Evolutionary conservation across 176 grass and related monocot species (phyloP), one percentile per base, ranked within the genome.

Genomic region (Secale cereale): DNA sequence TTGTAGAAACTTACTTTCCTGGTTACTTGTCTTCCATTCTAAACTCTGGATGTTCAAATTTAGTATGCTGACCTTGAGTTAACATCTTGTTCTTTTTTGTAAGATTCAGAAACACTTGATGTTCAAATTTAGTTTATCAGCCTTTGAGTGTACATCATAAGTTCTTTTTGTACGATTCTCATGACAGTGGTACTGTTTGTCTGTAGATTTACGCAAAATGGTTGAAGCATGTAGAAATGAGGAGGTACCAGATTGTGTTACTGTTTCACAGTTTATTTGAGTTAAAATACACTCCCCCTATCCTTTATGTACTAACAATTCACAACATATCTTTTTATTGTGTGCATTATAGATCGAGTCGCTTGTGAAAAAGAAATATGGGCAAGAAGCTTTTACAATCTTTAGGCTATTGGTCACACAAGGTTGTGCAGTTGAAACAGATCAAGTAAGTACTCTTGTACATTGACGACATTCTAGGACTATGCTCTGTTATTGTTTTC

Each of bases 291-390:
- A 77, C 3, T 70, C 20, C 39, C 16, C 54, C 59, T 43, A 37
- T 59, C 16, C 27, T 77, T 74, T 76, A 69, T 6, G 10, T 41
- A 39, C 67, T 23, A 68, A 54, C 59, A 59, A 11, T 69, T 83
- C 7, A 59, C 8, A 23, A 45, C 78, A 71, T 81, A 63, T 10
- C n/a, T 90, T 85, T 11, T 88, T 64, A 50, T 50, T 88, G 33
- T 71, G 50, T 78, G 64, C 15, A 62, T 87, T 85, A 69, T 70
- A 97, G 94, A 78, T 97, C 54, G 91, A 98, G 60, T 85, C 91
- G 12, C 83, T 93, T 83, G 87, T 95, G 82, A 87, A 90, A 89
- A 79, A 90, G 85, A 94, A 85, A 85, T 90, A 95, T 13, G 93
- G 93, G 40, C 86, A 92, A 74, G 89, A 87, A 72, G 69, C 69